Evolutionary conservation across 2,329 filamentous ascomycete genomes (phyloP), one percentile per base, ranked within the genome.

Genomic region (Mollisiaceae sp.): DNA sequence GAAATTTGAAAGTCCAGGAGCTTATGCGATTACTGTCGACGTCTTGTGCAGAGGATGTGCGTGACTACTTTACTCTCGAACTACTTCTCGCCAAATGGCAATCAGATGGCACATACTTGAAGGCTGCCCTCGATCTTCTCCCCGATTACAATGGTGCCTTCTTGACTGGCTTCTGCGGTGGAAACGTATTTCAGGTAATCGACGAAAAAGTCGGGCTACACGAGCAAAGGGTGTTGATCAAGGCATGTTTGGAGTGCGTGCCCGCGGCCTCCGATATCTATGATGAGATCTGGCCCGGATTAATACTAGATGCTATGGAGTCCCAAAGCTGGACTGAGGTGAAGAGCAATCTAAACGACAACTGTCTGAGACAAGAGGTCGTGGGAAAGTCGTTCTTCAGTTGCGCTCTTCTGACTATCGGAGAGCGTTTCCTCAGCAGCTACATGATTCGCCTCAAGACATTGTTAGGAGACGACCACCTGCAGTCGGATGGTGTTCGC

Each of bases 71-170:
- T 20, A 50, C 20, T 12, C 45, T 50, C n/a, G 45, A 50, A 14
- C n/a, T 50, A 50, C 8, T 50, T 8, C 45, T 50, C 20, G 45
- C 45, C 20, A 50, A 50, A 14, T 50, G 45, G 45, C 45, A 50
- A 27, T 50, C 45, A 14, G 45, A 50, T 50, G 45, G 45, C 20
- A 20, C 45, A 50, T 50, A 50, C 45, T 20, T 50, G 20, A 24
- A 22, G 11, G 22, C 24, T 11, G 20, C 45, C 20, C 20, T 50
- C 15, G 45, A 50, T 27, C 45, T 50, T 50, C n/a, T 50, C 1
- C 45, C 20, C 1, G 45, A 50, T 20, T 50, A 24, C 45, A 20
- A 50, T 27, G 45, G 9, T 1, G 45, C 45, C 8, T 50, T 27
- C 45, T 11, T 50, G n/a, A 50, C 22, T 4, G 45, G n/a, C 45